Conservation (phyloP, 306 rosid species). For the Myrica gale region DNA sequence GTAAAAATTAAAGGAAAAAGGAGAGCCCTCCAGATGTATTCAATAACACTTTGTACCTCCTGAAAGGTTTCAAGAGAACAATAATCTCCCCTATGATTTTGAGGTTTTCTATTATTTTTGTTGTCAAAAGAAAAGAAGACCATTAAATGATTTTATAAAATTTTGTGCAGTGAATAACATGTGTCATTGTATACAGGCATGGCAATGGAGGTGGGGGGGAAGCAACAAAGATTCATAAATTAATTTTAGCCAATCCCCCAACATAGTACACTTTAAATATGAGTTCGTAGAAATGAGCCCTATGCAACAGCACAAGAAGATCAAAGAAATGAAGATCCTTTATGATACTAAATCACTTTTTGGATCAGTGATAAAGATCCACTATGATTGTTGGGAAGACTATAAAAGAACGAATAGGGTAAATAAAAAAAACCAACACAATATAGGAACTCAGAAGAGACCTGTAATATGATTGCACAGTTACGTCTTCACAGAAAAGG, state of each 20-base stretch:
- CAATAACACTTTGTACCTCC: not conserved
- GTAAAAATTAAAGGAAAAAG: constrained; percentile 1
- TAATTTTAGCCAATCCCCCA: constrained; percentile 10
- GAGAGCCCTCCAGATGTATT: not conserved
- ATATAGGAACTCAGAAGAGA: constrained; percentile 32
- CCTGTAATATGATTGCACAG: constrained; percentile 76
- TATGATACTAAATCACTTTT: not conserved
- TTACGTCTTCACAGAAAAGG: constrained; percentile 68
- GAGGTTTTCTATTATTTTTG: not conserved
- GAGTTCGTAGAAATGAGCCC: constrained; percentile 10
- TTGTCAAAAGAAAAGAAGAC: not conserved
- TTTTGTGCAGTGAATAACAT: not conserved
- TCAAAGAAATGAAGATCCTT: constrained; percentile 7
- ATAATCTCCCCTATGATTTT: not conserved
- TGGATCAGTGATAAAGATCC: not conserved
- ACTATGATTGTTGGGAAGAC: constrained; percentile 9
- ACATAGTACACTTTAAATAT: not conserved
- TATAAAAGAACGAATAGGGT: constrained; percentile 20
- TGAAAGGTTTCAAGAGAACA: not conserved
- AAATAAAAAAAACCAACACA: constrained; percentile 11
- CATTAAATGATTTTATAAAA: not conserved
- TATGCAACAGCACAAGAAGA: constrained; percentile 12
- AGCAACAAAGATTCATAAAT: constrained; percentile 6
- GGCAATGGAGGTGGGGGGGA: not conserved
- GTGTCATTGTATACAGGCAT: not conserved